Base-by-base conservation (phyloP, 2,329 filamentous ascomycete species). In the Colletotrichum agaves region DNA sequence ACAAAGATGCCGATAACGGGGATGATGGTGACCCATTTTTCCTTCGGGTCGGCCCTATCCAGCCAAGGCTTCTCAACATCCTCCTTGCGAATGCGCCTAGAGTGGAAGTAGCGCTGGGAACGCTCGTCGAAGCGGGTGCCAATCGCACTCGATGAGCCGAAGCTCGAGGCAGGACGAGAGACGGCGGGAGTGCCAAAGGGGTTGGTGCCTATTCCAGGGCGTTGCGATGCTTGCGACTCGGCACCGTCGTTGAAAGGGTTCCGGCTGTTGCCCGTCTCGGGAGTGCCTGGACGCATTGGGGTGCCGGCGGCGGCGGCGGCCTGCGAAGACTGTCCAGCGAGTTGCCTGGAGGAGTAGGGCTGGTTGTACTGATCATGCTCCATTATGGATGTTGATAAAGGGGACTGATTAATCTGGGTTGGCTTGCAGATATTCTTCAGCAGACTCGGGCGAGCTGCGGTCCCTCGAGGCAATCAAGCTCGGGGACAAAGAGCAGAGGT, bases 1-100 rank as follows among this genome's bases (percentile, higher is more conserved):
- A 94, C 69, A 3, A 89, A 53, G 56, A 96, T 87, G 52, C 92
- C 93, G 23, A 93, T 76, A 46, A 94, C 75, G 2, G 93, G 93
- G 64, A 97, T 86, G 70, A 95, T 93, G 2, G 90, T 94, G 8
- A 93, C 89, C 93, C 93, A 96, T 81, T 93, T 96, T 83, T 95
- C 91, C 77, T 89, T 91, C 12, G 91, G 90, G 71, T 94, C 90
- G 64, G 83, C 88, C 75, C 89, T 90, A n/a, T 86, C 79, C 43
- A 91, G 79, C 93, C 93, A 96, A 12, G 93, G 91, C 80, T 92
- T 91, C 76, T 93, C 90, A 3, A 93, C 78, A 55, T 92, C 87
- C 46, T 88, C 91, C 76, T 93, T 93, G 75, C 85, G 87, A 37
- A 95, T 86, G 69, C 91, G 83, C 66, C 91, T 84, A 17, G 91